These are phyloP conservation scores for Ceratobasidium sp. DNA, from an alignment of 1,284 basidiomycete genomes.

Conservation along the genomic window DNA sequence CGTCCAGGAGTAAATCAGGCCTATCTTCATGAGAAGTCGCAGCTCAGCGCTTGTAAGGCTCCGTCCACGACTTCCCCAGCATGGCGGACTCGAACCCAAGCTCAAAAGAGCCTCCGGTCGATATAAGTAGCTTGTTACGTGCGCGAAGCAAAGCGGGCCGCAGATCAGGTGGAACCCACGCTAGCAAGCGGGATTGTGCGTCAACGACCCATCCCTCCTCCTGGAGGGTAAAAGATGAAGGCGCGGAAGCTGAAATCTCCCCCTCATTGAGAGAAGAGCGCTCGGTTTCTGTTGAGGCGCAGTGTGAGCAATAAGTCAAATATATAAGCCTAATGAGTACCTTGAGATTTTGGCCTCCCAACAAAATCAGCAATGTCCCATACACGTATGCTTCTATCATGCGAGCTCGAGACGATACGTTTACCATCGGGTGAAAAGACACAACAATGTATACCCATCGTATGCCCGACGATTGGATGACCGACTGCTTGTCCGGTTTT, in stretches of 20 bases:
- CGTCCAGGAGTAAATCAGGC: too few relatives aligned
- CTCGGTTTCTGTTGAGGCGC: neutral
- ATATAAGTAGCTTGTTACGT: neutral
- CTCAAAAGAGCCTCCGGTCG: neutral
- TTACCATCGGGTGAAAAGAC: neutral
- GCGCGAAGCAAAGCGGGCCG: neutral
- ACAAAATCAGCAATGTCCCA: constrained; percentile 3
- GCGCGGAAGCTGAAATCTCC: neutral
- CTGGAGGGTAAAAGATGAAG: neutral
- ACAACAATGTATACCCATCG: neutral
- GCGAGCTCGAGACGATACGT: neutral
- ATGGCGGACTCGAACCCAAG: neutral
- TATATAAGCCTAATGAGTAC: neutral
- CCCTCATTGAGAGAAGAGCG: neutral
- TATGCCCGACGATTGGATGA: neutral
- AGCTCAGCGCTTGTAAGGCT: too few relatives aligned
- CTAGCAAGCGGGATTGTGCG: neutral
- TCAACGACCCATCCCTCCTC: neutral
- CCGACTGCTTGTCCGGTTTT: neutral
- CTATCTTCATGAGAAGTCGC: too few relatives aligned
- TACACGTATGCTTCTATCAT: neutral
- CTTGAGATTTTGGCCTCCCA: too few relatives aligned
- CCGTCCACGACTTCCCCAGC: neutral
- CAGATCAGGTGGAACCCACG: neutral
- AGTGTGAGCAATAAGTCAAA: neutral